phyloP scores from a whole-genome alignment of 1,139 yeast genomes.

The Taphrina populina region DNA sequence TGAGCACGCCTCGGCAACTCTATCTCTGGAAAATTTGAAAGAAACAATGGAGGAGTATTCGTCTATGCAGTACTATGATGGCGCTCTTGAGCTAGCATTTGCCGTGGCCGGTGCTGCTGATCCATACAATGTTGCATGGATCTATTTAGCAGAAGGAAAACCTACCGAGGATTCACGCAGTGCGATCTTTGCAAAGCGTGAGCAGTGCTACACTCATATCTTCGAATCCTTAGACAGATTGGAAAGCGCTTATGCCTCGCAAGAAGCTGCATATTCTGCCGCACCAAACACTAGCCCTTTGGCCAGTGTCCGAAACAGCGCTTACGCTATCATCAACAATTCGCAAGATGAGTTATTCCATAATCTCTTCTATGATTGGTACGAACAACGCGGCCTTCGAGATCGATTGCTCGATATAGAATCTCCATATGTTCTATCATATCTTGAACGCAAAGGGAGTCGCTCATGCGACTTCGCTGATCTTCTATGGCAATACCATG shows the following conservation, averaged over 20 bases:
- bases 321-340: slow-evolving; percentile 71
- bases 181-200: slow-evolving; percentile 52
- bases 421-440: slow-evolving; percentile 76
- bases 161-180: slow-evolving; percentile 53
- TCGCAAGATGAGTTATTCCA: slow-evolving; percentile 82
- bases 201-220: slow-evolving; percentile 65
- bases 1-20: slow-evolving; percentile 74
- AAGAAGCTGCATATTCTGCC: slow-evolving; percentile 40
- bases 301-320: slow-evolving; percentile 62
- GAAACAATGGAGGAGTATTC: slow-evolving; percentile 79
- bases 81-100: slow-evolving; percentile 80
- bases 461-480: slow-evolving; percentile 73
- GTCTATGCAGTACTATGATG: slow-evolving; percentile 73
- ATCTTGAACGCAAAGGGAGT: slow-evolving; percentile 69
- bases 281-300: slow-evolving; percentile 44
- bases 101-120: slow-evolving; percentile 73
- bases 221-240: slow-evolving; percentile 71
- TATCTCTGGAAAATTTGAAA: slow-evolving; percentile 74
- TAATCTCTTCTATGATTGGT: slow-evolving; percentile 90
- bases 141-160: slow-evolving; percentile 55
- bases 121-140: slow-evolving; percentile 57
- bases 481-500: slow-evolving; percentile 83
- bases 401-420: slow-evolving; percentile 69
- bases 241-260: slow-evolving; percentile 58
- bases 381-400: slow-evolving; percentile 70